Evolutionary conservation across 2,329 filamentous ascomycete genomes (phyloP), one percentile per base, ranked within the genome.

Genomic region (Bipolaris gigantea): DNA sequence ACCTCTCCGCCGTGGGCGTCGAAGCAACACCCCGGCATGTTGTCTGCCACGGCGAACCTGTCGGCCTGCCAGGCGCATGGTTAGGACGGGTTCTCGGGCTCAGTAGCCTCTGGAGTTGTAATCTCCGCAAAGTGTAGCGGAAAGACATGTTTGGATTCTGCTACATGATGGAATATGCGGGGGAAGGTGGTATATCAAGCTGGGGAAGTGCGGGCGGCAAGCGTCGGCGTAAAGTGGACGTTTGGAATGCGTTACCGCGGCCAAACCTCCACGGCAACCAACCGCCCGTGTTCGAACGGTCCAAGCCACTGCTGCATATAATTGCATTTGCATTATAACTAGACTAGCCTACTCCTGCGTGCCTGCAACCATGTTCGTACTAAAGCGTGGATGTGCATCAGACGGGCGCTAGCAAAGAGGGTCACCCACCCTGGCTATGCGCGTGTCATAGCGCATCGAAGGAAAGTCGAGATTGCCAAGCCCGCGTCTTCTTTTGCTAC

Each of bases 1-100:
- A 86, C 84, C 79, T 80, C 68, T 87, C 84, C 53, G 84, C 83
- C 40, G 80, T 83, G 36, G 81, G 81, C 42, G 79, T 77, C 60
- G 85, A 83, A 19, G 83, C 84, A 50, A 86, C 78, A 30, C 81
- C 80, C 55, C 77, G 79, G 78, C 80, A 83, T 77, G 79, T 73
- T 77, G 79, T 73, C 69, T 72, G 66, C 69, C 66, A 69, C 27
- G 60, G 57, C 33, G 62, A 45, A 15, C 48, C 50, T 13, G 43
- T 23, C 23, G 59, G 50, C 46, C 50, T 60, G 33, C 58, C 56
- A 2, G 59, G 43, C 38, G 58, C 63, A 63, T 64, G 64, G 55
- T 62, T 64, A 53, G 53, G 27, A 33, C 60, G 59, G 15, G 52
- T 18, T 2, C 55, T 52, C 2, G 62, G 34, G 32, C 39, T 36